phyloP scores from a whole-genome alignment of 192 early-diverging fungal genomes.

The Gigaspora rosea region DNA sequence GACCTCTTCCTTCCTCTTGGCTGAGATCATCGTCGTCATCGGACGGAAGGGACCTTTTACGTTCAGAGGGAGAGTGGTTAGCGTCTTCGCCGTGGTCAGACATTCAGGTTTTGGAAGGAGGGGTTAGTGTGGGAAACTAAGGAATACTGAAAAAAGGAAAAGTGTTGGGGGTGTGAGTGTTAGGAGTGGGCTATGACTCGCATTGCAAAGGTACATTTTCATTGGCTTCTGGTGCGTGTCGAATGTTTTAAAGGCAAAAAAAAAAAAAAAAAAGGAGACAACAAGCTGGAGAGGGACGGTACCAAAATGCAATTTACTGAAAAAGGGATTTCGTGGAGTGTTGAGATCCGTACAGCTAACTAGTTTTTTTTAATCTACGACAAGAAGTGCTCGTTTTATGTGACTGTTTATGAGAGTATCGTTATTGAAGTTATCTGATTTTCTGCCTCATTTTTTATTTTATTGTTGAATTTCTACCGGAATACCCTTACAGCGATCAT shows the following conservation, averaged over 20 bases:
- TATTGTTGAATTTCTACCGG: no score
- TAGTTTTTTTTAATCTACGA: constrained; percentile 14
- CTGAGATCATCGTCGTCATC: constrained; percentile 48
- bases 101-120: constrained; percentile 25
- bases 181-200: constrained; percentile 26
- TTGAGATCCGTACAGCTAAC: constrained; percentile 7
- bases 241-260: constrained; percentile 5
- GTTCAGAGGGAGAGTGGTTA: constrained; percentile 40
- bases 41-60: constrained; percentile 47
- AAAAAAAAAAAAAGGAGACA: constrained; percentile 25
- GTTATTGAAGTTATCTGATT: no score
- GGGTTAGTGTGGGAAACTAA: constrained; percentile 1
- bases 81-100: constrained; percentile 30
- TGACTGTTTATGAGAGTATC: no score
- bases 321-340: constrained; percentile 28
- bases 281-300: constrained; percentile 31
- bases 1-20: constrained; percentile 42
- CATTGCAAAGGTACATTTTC: constrained; percentile 22
- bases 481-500: no score
- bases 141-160: constrained; percentile 29
- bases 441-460: no score
- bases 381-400: constrained; percentile 15
- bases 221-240: not conserved
- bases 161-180: constrained; percentile 31
- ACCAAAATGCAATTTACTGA: constrained; percentile 29